Evolutionary conservation across 2,329 filamentous ascomycete genomes (phyloP), one percentile per base, ranked within the genome.

Genomic region (Neoscytalidium dimidiatum): DNA sequence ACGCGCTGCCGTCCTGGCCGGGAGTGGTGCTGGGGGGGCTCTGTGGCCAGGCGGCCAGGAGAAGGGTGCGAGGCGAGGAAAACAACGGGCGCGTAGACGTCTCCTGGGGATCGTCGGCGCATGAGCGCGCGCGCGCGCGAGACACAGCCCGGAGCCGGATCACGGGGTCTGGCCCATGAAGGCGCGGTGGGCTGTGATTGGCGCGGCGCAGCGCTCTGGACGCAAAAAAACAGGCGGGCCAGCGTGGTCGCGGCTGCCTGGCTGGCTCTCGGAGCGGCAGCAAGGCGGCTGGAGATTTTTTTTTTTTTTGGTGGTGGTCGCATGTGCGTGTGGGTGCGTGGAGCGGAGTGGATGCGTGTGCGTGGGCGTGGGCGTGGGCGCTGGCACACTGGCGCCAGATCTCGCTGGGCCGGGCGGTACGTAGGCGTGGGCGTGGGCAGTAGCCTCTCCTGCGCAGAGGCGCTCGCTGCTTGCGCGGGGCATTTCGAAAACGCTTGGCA

Each of bases 401-500:
- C 53, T 57, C 23, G 53, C 41, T 60, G 56, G 56, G 28, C 41
- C 56, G 56, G 56, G 56, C 49, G 49, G 49, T 29, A n/a, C n/a
- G n/a, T n/a, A n/a, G n/a, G n/a, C n/a, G n/a, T n/a, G n/a, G 49
- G 17, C 31, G 41, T 49, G 44, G 21, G 21, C 26, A n/a, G 53
- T 43, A 57, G 53, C 31, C 56, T 43, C 53, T 57, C 53, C 53
- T 57, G 56, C 41, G 57, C 57, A 43, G 21, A 28, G 33, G 28
- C 52, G 35, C 52, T 57, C 21, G 41, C 53, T 57, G 53, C 57
- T 49, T 31, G n/a, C 60, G 61, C 61, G 61, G 44, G 44, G 61
- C 61, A 63, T 63, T 51, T 38, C 17, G 35, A 28, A 43, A 43
- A 52, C 46, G 31, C 60, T 62, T 62, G 60, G 60, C 60, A 33